These are phyloP conservation scores for Escallonia rubra DNA, from an alignment of 129 eudicot genomes.

Conservation along the genomic window DNA sequence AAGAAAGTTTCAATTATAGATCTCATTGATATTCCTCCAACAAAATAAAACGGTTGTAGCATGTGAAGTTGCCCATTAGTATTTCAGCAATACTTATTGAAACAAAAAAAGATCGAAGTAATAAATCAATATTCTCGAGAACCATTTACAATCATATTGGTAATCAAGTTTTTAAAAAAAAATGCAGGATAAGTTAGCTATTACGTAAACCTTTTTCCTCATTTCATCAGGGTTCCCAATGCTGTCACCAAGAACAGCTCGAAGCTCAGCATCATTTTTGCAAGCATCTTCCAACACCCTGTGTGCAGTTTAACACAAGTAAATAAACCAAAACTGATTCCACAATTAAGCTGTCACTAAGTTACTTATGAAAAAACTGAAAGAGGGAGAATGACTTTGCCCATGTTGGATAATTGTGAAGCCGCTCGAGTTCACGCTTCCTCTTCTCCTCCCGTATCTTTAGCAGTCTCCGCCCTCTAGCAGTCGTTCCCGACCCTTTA, in stretches of 20 bases:
- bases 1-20: no score
- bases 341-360: background rate
- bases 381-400: constrained; percentile 50
- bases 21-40: no score
- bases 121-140: no score
- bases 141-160: no score
- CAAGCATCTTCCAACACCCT: constrained; percentile 96
- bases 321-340: background rate
- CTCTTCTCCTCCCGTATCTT: constrained; percentile 80
- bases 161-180: no score
- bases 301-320: constrained; percentile 11
- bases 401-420: constrained; percentile 86
- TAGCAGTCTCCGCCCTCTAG: constrained; percentile 82
- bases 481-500: constrained; percentile 88
- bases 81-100: no score
- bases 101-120: no score
- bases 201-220: constrained; percentile 50
- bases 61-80: no score
- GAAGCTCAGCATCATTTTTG: constrained; percentile 63
- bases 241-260: constrained; percentile 89
- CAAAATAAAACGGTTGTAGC: no score
- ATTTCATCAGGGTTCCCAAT: constrained; percentile 90
- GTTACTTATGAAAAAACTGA: background rate
- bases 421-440: constrained; percentile 66
- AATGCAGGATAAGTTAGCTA: no score